Evolutionary conservation across 768 basidiomycete genomes (phyloP).

Genomic region (Hydnomerulius pinastri): DNA sequence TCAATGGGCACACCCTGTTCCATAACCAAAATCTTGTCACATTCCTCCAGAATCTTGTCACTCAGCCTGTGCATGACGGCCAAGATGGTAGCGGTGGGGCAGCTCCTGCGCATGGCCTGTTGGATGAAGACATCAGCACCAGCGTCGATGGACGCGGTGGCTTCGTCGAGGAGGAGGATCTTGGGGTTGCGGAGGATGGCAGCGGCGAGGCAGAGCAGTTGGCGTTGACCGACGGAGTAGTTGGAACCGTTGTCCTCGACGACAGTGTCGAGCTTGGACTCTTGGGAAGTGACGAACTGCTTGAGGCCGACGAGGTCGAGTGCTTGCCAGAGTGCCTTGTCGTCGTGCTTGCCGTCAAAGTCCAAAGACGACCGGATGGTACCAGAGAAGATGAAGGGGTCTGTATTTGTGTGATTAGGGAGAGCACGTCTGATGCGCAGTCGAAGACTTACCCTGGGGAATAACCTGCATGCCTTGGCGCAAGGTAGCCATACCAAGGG

Average conservation of each 20-base stretch:
- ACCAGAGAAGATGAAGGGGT: slow-evolving; percentile 36
- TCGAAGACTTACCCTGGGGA: slow-evolving; percentile 24
- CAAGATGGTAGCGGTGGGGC: slow-evolving; percentile 30
- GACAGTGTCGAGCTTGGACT: slow-evolving; percentile 73
- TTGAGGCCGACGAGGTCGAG: slow-evolving; percentile 44
- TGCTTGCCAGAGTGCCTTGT: slow-evolving; percentile 41
- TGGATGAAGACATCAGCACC: slow-evolving; percentile 78
- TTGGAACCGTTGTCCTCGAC: slow-evolving; percentile 77
- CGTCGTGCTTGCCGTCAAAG: slow-evolving; percentile 23
- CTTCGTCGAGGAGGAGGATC: slow-evolving; percentile 34
- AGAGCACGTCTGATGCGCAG: background rate
- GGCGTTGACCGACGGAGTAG: slow-evolving; percentile 88
- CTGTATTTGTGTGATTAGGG: slow-evolving; percentile 8
- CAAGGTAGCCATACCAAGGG: slow-evolving; percentile 52
- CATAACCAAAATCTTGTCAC: slow-evolving; percentile 39
- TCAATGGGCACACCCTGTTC: slow-evolving; percentile 36
- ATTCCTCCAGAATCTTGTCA: slow-evolving; percentile 29
- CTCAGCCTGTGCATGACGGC: slow-evolving; percentile 33
- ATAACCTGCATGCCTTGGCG: slow-evolving; percentile 32
- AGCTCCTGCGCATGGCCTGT: slow-evolving; percentile 31
- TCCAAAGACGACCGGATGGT: slow-evolving; percentile 32
- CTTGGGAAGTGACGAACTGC: slow-evolving; percentile 76
- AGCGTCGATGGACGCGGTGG: slow-evolving; percentile 74
- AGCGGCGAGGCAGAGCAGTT: slow-evolving; percentile 64
- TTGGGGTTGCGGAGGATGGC: slow-evolving; percentile 33